phyloP scores from a whole-genome alignment of 2,329 filamentous ascomycete genomes.

The Fusarium mundagurra region DNA sequence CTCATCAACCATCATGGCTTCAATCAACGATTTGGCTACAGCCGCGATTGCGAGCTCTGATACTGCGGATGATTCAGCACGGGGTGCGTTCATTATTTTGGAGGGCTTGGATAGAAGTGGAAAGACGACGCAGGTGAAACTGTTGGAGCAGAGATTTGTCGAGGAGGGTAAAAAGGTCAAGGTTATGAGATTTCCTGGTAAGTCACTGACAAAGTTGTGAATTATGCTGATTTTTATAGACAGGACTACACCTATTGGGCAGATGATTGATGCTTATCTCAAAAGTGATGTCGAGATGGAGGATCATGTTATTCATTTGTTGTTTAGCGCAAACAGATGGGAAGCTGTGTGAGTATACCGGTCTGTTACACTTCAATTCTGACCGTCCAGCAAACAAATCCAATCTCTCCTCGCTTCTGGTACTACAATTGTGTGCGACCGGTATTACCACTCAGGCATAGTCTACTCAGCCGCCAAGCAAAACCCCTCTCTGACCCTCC shows the following conservation, averaged over 20 bases:
- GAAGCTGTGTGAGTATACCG: conserved; percentile 66
- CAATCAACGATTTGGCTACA: conserved; percentile 61
- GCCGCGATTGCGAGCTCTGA: conserved; percentile 54
- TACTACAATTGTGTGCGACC: conserved; percentile 83
- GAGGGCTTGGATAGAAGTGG: conserved; percentile 91
- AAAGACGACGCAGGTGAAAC: conserved; percentile 88
- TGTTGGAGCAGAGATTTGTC: conserved; percentile 66
- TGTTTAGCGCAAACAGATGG: conserved; percentile 94
- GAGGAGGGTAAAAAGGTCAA: conserved; percentile 60
- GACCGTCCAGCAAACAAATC: conserved; percentile 58
- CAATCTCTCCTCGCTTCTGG: conserved; percentile 67
- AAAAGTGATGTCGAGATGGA: conserved; percentile 77
- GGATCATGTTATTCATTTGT: conserved; percentile 88
- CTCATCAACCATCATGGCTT: conserved; percentile 50
- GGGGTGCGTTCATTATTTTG: conserved; percentile 80
- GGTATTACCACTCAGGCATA: conserved; percentile 94
- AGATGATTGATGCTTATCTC: conserved; percentile 87
- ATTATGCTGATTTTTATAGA: conserved; percentile 60
- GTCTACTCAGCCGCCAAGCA: conserved; percentile 93
- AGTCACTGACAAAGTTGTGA: conserved; percentile 33
- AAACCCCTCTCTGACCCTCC: conserved; percentile 73
- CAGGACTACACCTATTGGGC: conserved; percentile 82
- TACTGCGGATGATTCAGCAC: conserved; percentile 1
- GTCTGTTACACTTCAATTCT: not conserved
- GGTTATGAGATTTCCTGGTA: conserved; percentile 68